A percentile compares a stretch with the other conserved stretches of the same genome.
Evolutionary conservation across 345 rosid species (phyloP).

Genomic region (Acer negundo): DNA sequence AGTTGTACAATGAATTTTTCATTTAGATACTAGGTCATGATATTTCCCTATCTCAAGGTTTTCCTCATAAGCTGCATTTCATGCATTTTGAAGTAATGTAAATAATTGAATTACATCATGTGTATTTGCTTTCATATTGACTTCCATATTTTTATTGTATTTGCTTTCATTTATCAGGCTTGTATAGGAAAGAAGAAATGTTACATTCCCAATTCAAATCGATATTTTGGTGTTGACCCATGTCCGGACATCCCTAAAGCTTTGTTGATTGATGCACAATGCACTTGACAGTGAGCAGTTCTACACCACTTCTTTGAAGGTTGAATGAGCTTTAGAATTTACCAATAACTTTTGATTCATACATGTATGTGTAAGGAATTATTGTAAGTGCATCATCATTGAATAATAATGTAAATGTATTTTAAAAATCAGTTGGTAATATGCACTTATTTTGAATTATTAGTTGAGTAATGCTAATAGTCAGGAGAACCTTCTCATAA

Average conservation of each 20-base stretch:
- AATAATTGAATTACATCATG: neutral
- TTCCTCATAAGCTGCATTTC: neutral
- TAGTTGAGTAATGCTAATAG: neutral
- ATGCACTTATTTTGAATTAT: neutral
- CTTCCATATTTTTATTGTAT: neutral
- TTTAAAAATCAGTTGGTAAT: too few relatives aligned
- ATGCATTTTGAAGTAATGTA: neutral
- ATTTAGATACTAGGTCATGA: too few relatives aligned
- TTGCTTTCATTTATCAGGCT: constrained; percentile 24
- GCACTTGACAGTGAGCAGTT: constrained; percentile 21
- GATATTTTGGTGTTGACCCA: constrained; percentile 33
- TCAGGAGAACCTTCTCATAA: neutral
- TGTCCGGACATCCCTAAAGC: constrained; percentile 37
- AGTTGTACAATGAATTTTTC: neutral
- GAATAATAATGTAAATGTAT: neutral
- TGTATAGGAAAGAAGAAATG: constrained; percentile 35
- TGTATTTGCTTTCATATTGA: neutral
- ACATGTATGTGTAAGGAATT: neutral
- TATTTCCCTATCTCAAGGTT: neutral
- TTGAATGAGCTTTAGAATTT: neutral
- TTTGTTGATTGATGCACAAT: constrained; percentile 35
- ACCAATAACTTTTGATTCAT: neutral
- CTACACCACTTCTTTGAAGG: neutral
- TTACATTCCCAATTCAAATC: constrained; percentile 23
- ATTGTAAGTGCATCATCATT: neutral